phyloP scores from a whole-genome alignment of 495 filamentous ascomycete species.

The Evernia prunastri region DNA sequence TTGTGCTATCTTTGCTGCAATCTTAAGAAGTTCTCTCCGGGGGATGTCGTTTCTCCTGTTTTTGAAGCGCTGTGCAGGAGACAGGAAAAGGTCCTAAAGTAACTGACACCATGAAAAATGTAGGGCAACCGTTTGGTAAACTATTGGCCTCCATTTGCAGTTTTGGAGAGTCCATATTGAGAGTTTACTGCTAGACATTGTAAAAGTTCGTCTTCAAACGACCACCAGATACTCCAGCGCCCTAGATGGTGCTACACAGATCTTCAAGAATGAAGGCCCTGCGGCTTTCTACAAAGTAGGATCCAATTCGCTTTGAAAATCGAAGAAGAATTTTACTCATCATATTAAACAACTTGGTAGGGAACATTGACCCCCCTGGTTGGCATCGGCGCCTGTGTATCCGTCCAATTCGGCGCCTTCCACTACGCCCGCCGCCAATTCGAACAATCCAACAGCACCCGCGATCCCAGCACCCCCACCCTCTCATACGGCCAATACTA shows the following conservation, averaged over 20 bases:
- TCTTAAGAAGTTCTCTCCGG: not conserved
- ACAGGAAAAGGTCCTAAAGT: not conserved
- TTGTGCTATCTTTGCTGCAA: not conserved
- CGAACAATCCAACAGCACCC: slow-evolving; percentile 61
- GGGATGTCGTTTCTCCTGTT: slow-evolving; percentile 1
- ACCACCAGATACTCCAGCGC: slow-evolving; percentile 73
- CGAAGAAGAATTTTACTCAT: not conserved
- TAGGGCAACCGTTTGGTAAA: slow-evolving; percentile 88
- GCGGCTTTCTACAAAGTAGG: slow-evolving; percentile 83
- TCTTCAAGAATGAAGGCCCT: slow-evolving; percentile 81
- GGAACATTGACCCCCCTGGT: slow-evolving; percentile 93
- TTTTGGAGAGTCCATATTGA: not conserved
- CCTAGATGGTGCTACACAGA: slow-evolving; percentile 69
- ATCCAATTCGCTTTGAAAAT: not conserved
- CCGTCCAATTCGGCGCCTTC: slow-evolving; percentile 96
- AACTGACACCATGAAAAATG: not conserved
- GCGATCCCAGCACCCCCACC: slow-evolving; percentile 34
- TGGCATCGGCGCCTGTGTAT: slow-evolving; percentile 95
- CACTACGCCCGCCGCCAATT: slow-evolving; percentile 82
- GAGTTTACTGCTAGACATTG: slow-evolving; percentile 58
- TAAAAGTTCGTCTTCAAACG: slow-evolving; percentile 96
- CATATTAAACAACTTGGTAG: slow-evolving; percentile 9
- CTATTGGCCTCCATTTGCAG: not conserved
- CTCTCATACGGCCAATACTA: slow-evolving; percentile 84
- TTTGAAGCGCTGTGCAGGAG: not conserved